A percentile compares a stretch with the other conserved stretches of the same genome.
These are phyloP conservation scores for Cryptomeria japonica DNA, from an alignment of 75 land plant species.

Conservation along the genomic window DNA sequence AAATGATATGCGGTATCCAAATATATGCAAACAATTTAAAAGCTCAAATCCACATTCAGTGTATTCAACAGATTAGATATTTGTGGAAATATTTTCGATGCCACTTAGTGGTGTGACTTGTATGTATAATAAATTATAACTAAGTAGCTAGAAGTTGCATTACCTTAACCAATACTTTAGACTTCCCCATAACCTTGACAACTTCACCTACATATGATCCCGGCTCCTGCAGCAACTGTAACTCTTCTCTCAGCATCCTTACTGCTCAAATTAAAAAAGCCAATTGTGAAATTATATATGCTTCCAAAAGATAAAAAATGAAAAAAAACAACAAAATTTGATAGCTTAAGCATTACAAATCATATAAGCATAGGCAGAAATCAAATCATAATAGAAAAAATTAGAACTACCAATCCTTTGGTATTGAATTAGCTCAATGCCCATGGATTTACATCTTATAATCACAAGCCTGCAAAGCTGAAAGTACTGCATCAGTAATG, in stretches of 20 bases:
- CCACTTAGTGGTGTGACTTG: not conserved
- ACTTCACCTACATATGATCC: conserved; percentile 98
- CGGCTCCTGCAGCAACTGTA: conserved; percentile 93
- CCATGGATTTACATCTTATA: no score
- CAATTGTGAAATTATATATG: not conserved
- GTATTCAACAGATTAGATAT: not conserved
- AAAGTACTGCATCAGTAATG: not conserved
- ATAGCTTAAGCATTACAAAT: not conserved
- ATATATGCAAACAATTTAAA: not conserved
- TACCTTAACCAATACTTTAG: conserved; percentile 94
- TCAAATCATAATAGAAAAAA: not conserved
- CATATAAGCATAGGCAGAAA: not conserved
- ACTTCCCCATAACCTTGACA: conserved; percentile 95
- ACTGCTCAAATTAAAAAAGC: conserved; percentile 37
- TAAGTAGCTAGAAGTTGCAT: not conserved
- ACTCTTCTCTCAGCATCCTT: conserved; percentile 79
- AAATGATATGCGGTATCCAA: not conserved
- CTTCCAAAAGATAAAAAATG: not conserved
- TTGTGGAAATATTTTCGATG: not conserved
- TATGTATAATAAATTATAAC: not conserved
- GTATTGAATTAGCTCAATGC: not conserved
- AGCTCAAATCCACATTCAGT: not conserved
- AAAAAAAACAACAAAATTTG: not conserved
- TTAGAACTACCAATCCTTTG: not conserved
- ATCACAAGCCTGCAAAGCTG: not conserved